Evolutionary conservation across 257 asterid species (phyloP), one percentile per base, ranked within the genome.

Genomic region (Coffea eugenioides): DNA sequence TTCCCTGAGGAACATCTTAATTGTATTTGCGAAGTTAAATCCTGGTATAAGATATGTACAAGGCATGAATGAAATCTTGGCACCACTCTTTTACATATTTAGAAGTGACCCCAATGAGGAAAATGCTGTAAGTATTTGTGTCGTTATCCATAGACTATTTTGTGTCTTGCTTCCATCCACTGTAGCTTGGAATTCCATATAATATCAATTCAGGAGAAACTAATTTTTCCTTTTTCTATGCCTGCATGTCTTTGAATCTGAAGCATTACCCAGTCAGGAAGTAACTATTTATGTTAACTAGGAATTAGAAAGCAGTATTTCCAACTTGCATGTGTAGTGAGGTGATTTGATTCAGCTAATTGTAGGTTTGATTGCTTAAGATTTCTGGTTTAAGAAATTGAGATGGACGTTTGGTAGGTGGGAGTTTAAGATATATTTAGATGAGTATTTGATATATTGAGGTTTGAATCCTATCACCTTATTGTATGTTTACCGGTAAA

Each of bases 1-100:
- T 82, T 89, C 98, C 56, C 84, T 95, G 84, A 88, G 83, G 86
- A 84, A 80, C 83, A 91, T 93, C 82, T 85, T 93, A 87, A 90
- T 90, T 80, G 77, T 95, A 77, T 95, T 90, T 86, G 99, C 99
- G 31, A 95, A 95, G 89, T 84, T 95, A 86, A 95, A 95, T 87
- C 99, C 99, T 54, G 98, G 99, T 81, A 92, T 95, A 87, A 89
- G 97, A 95, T 95, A 95, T 46, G 99, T 95, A 80, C 99, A 95
- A 90, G 99, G 99, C 87, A 95, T 95, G 99, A 95, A 95, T 87
- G 99, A 95, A 90, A 77, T 95, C 71, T 86, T 95, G 87, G 99
- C 99, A 0, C 99, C 99, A 68, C 82, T 95, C 36, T 93, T 78
- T 82, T 93, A 88, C 78, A 91, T 93, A 77, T 93, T 93, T 85